Evolutionary conservation across 2,329 filamentous ascomycete genomes (phyloP).

Genomic region (Dactylellina leptospora): DNA sequence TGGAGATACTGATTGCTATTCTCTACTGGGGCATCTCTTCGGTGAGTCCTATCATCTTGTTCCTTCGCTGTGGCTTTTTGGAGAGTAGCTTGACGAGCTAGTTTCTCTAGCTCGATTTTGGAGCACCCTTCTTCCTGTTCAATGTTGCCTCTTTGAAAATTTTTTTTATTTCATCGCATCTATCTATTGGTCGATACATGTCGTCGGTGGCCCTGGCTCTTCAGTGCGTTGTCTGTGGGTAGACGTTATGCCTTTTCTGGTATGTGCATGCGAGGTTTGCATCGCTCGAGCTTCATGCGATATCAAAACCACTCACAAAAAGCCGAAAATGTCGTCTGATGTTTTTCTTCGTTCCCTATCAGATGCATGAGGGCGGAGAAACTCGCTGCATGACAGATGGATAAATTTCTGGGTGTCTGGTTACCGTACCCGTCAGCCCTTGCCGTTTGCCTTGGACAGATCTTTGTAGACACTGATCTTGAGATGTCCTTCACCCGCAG

Average conservation of each 20-base stretch:
- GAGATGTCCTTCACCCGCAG: not conserved
- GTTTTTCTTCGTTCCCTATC: conserved; percentile 18
- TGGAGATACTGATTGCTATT: conserved; percentile 75
- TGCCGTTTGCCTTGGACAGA: not conserved
- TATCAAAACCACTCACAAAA: conserved; percentile 29
- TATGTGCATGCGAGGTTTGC: conserved; percentile 43
- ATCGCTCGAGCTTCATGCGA: conserved; percentile 33
- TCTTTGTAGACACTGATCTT: not conserved
- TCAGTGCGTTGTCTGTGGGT: conserved; percentile 40
- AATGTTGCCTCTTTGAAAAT: conserved; percentile 31
- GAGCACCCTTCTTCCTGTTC: conserved; percentile 11
- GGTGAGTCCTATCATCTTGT: conserved; percentile 56
- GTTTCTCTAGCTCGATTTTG: not conserved
- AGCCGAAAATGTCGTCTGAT: conserved; percentile 28
- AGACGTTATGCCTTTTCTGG: conserved; percentile 44
- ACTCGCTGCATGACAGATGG: conserved; percentile 27
- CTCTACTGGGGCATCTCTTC: conserved; percentile 76
- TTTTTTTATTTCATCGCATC: conserved; percentile 8
- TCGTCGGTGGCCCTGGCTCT: not conserved
- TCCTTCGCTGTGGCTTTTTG: conserved; percentile 5
- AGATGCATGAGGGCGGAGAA: conserved; percentile 26
- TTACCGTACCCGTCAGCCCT: too few relatives aligned
- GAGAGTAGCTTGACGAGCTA: conserved; percentile 7
- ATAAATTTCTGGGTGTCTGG: too few relatives aligned
- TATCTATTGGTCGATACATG: conserved; percentile 31